phyloP scores from a whole-genome alignment of 306 rosid genomes.

The Neltuma alba region DNA sequence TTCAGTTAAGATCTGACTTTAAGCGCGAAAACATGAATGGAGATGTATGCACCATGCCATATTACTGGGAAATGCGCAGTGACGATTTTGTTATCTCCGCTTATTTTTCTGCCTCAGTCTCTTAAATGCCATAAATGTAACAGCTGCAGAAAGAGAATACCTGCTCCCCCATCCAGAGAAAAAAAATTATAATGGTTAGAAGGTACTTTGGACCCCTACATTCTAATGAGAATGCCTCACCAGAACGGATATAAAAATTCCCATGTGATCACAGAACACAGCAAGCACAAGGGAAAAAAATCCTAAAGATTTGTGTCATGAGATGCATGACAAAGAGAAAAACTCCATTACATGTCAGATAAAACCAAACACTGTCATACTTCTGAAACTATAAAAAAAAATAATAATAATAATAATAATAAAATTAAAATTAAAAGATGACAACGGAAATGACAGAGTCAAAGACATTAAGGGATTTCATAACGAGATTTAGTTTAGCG shows the following conservation, averaged over 20 bases:
- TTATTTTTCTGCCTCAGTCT: constrained; percentile 61
- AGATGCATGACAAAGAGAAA: background rate
- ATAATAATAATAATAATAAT: too few relatives aligned
- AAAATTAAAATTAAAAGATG: too few relatives aligned
- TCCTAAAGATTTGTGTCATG: background rate
- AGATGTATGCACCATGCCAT: background rate
- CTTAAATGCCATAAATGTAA: constrained; percentile 87
- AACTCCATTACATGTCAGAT: background rate
- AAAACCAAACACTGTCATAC: background rate
- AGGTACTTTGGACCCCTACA: background rate
- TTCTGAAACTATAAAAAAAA: background rate
- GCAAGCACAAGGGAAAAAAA: background rate
- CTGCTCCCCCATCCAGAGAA: constrained; percentile 47
- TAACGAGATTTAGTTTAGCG: background rate
- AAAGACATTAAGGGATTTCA: background rate
- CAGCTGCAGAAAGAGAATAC: constrained; percentile 94
- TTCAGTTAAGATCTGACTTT: constrained; percentile 10
- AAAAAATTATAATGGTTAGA: constrained; percentile 20
- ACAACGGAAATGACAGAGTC: background rate
- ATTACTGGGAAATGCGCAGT: background rate
- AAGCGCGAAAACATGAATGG: constrained; percentile 22
- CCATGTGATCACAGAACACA: background rate
- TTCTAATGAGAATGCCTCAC: background rate
- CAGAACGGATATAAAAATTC: background rate
- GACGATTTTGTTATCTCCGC: constrained; percentile 51